These are phyloP conservation scores for Durusdinium trenchii DNA, from an alignment of 73 alveolate genomes.

Conservation along the genomic window DNA sequence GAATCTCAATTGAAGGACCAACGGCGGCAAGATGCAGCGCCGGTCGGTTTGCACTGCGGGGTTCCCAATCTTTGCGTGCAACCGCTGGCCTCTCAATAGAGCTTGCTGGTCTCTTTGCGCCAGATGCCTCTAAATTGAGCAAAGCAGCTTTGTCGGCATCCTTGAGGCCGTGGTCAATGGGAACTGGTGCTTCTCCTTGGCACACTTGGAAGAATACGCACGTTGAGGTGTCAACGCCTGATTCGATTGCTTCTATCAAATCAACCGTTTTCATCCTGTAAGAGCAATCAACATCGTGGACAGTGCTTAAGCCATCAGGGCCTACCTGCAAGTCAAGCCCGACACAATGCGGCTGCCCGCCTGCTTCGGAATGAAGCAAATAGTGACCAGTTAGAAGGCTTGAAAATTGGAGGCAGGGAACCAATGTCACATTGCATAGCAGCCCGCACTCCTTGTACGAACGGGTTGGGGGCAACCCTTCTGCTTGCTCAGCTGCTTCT, in stretches of 20 bases:
- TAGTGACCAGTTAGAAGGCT: not conserved
- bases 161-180: not conserved
- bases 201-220: not conserved
- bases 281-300: not conserved
- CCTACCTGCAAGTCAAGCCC: not conserved
- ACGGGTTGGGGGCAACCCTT: not conserved
- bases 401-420: not conserved
- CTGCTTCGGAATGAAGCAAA: not conserved
- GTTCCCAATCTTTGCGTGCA: not conserved
- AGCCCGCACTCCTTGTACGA: not conserved
- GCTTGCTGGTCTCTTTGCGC: not conserved
- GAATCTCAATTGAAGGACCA: not conserved
- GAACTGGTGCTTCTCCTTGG: not conserved
- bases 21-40: not conserved
- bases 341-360: not conserved
- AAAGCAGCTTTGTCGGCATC: not conserved
- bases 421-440: not conserved
- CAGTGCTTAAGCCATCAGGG: not conserved
- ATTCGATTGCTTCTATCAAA: not conserved
- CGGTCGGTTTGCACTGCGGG: too few species aligned
- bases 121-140: not conserved
- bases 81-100: too few species aligned
- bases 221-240: not conserved
- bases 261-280: not conserved
- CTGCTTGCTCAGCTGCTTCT: not conserved